Evolutionary conservation across 176 grass and related monocot genomes (phyloP).

Genomic region (Puya raimondii): DNA sequence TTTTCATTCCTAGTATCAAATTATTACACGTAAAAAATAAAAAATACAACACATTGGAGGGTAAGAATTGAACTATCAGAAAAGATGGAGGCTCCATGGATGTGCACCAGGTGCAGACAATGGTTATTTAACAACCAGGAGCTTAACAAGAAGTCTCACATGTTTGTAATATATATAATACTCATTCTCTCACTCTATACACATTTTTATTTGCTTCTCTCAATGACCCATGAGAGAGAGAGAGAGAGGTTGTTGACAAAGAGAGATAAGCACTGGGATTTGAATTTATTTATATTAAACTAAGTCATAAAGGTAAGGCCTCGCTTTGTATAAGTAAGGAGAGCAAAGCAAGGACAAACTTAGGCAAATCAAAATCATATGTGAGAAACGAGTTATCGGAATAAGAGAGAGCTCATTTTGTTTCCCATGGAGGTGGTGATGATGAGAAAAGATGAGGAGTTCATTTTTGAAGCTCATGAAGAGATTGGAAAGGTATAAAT

Average conservation of each 20-base stretch:
- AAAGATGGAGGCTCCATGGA: too few relatives aligned
- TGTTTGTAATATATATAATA: conserved; percentile 33
- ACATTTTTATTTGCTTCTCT: conserved; percentile 8
- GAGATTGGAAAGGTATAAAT: conserved; percentile 19
- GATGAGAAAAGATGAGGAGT: conserved; percentile 7
- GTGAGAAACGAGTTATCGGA: neutral
- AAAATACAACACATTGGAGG: too few relatives aligned
- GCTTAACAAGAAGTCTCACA: conserved; percentile 45
- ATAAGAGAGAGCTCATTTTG: conserved; percentile 12
- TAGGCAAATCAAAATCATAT: too few relatives aligned
- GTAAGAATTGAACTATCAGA: too few relatives aligned
- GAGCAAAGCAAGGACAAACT: conserved; percentile 16
- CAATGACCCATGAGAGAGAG: conserved; percentile 43
- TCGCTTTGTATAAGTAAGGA: conserved; percentile 35
- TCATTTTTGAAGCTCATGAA: too few relatives aligned
- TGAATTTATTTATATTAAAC: conserved; percentile 38
- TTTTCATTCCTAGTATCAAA: too few relatives aligned
- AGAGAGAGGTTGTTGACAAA: neutral
- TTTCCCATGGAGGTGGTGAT: conserved; percentile 22
- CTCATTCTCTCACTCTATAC: conserved; percentile 9
- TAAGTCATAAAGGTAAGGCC: conserved; percentile 24
- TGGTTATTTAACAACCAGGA: too few relatives aligned
- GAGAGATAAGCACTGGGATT: conserved; percentile 48
- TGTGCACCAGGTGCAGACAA: too few relatives aligned
- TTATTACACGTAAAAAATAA: too few relatives aligned